Evolutionary conservation across 768 basidiomycete species (phyloP).

Genomic region (Termitomyces sp.): DNA sequence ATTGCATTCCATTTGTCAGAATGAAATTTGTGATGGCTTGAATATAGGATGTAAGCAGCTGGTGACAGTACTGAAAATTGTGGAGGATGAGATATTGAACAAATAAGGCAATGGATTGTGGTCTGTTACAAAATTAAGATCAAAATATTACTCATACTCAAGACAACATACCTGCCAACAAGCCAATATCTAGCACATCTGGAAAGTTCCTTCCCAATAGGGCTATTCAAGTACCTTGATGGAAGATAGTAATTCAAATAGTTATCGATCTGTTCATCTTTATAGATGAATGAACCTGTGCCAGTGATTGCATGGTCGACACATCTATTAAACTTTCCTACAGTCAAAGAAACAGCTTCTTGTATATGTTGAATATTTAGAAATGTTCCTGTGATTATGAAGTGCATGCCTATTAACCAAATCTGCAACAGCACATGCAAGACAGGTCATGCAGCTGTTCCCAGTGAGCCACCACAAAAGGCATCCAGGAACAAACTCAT

Average conservation of each 20-base stretch:
- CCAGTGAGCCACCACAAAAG: background rate
- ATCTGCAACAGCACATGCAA: background rate
- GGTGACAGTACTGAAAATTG: background rate
- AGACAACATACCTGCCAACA: background rate
- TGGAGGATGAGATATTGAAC: background rate
- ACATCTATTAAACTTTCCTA: background rate
- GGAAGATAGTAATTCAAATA: background rate
- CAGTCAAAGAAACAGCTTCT: background rate
- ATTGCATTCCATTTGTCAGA: background rate
- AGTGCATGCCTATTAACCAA: background rate
- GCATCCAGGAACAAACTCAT: background rate
- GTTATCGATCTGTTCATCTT: background rate
- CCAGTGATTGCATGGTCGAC: background rate
- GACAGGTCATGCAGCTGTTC: background rate
- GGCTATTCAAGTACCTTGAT: background rate
- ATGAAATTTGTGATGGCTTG: background rate
- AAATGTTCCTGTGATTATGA: background rate
- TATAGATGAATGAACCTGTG: background rate
- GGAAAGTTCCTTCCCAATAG: background rate
- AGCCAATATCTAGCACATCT: background rate
- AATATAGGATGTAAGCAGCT: conserved; percentile 1
- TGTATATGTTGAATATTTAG: background rate
- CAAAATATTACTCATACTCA: background rate
- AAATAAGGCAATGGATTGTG: background rate
- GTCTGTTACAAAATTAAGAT: background rate